phyloP scores from a whole-genome alignment of 257 asterid genomes.

The Solanum gandarillasii region DNA sequence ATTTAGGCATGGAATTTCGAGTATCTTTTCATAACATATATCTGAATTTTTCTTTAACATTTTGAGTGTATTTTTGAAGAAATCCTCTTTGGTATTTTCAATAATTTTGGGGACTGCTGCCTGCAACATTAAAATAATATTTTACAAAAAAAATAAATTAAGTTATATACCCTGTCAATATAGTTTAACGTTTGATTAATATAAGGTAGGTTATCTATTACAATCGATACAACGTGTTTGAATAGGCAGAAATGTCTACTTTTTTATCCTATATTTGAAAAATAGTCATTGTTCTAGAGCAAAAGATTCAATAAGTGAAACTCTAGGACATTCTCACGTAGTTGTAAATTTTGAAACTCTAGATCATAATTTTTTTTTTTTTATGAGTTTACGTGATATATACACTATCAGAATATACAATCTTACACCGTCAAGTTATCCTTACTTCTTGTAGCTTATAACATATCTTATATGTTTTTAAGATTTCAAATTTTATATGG shows the following conservation, averaged over 20 bases:
- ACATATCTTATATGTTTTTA: neutral
- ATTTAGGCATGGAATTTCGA: constrained; percentile 46
- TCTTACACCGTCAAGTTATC: neutral
- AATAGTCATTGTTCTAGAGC: neutral
- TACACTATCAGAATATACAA: rapidly evolving
- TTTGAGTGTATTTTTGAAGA: constrained; percentile 30
- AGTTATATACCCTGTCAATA: too few species aligned
- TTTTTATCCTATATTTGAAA: neutral
- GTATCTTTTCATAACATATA: constrained; percentile 29
- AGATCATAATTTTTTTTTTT: too few species aligned
- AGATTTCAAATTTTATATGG: neutral
- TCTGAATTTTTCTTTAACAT: constrained; percentile 44
- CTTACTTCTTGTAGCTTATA: neutral
- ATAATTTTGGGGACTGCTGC: constrained; percentile 75
- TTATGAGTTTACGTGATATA: neutral
- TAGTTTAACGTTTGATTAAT: neutral
- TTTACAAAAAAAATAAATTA: neutral
- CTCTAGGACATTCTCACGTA: neutral
- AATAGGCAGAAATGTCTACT: neutral
- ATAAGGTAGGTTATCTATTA: neutral
- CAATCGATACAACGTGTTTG: neutral
- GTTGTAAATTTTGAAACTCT: neutral
- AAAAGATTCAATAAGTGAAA: neutral
- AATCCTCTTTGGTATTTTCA: constrained; percentile 42
- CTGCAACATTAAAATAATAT: constrained; percentile 10